Conservation (phyloP, 2,329 filamentous ascomycete species). For the Talaromyces sp. region DNA sequence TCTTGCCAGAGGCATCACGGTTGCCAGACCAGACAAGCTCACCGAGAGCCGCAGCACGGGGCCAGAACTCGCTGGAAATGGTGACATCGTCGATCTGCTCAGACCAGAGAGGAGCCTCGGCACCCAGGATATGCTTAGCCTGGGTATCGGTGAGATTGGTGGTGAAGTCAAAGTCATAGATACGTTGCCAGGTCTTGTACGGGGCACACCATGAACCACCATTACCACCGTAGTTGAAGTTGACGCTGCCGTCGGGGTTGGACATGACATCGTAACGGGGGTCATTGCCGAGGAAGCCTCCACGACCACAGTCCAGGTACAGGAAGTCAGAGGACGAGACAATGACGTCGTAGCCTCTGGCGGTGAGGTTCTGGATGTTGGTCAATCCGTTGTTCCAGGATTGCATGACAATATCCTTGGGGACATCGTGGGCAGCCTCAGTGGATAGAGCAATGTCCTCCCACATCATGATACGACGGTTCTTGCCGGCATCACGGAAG, state of each 20-base stretch:
- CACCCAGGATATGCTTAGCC: slow-evolving; percentile 55
- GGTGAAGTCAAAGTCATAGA: slow-evolving; percentile 62
- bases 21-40: slow-evolving; percentile 62
- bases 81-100: slow-evolving; percentile 60
- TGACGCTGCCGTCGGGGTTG: slow-evolving; percentile 53
- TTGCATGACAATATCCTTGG: slow-evolving; percentile 57
- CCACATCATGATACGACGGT: slow-evolving; percentile 61
- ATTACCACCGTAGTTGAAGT: slow-evolving; percentile 58
- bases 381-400: slow-evolving; percentile 58
- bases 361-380: slow-evolving; percentile 57
- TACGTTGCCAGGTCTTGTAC: slow-evolving; percentile 64
- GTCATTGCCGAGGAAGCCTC: slow-evolving; percentile 59
- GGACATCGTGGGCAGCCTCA: slow-evolving; percentile 50
- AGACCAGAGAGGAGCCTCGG: slow-evolving; percentile 55
- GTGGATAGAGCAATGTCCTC: slow-evolving; percentile 55
- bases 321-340: slow-evolving; percentile 60
- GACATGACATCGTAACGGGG: slow-evolving; percentile 57
- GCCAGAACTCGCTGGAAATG: slow-evolving; percentile 58
- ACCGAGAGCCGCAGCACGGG: slow-evolving; percentile 58
- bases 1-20: slow-evolving; percentile 51
- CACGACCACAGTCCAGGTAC: slow-evolving; percentile 60
- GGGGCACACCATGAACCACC: slow-evolving; percentile 62
- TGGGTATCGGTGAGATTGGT: slow-evolving; percentile 51
- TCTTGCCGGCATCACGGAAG: slow-evolving; percentile 45
- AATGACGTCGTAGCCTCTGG: slow-evolving; percentile 56